A percentile compares a stretch with the other conserved stretches of the same genome.
phyloP scores from a whole-genome alignment of 305 asterid species.

The Withania somnifera region DNA sequence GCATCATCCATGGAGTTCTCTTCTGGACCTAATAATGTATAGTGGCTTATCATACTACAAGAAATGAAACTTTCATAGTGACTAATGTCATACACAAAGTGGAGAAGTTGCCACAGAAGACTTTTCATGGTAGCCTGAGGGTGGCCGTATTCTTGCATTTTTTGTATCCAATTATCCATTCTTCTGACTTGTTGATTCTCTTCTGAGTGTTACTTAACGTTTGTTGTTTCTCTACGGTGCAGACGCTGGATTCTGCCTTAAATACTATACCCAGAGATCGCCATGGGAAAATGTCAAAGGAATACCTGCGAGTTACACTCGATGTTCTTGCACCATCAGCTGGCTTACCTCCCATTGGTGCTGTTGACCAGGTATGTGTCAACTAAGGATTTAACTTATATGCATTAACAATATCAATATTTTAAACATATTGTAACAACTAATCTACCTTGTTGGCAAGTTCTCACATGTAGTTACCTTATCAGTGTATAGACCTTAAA shows the following conservation, averaged over 20 bases:
- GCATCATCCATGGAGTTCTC: background rate
- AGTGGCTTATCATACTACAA: background rate
- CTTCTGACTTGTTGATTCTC: background rate
- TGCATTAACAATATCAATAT: background rate
- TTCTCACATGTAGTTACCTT: background rate
- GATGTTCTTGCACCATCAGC: constrained; percentile 67
- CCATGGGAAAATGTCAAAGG: constrained; percentile 52
- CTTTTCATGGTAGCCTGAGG: background rate
- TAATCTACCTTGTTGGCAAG: background rate
- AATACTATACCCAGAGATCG: constrained; percentile 46
- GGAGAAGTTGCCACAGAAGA: background rate
- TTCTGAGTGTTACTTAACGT: background rate
- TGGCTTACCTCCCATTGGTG: constrained; percentile 76
- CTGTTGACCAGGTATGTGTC: constrained; percentile 44
- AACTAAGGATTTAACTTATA: background rate
- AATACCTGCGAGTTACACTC: constrained; percentile 53
- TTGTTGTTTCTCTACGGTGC: constrained; percentile 6
- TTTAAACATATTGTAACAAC: background rate
- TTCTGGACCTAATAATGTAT: background rate
- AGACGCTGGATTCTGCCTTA: constrained; percentile 54
- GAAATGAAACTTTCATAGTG: background rate
- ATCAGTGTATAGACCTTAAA: background rate
- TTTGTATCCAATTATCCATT: no score
- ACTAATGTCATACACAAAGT: background rate
- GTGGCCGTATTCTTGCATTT: background rate